Percentiles rank a stretch among this genome's conserved stretches.
Evolutionary conservation across 1,284 basidiomycete genomes (phyloP).

Genomic region (Cystobasidiaceae sp.): DNA sequence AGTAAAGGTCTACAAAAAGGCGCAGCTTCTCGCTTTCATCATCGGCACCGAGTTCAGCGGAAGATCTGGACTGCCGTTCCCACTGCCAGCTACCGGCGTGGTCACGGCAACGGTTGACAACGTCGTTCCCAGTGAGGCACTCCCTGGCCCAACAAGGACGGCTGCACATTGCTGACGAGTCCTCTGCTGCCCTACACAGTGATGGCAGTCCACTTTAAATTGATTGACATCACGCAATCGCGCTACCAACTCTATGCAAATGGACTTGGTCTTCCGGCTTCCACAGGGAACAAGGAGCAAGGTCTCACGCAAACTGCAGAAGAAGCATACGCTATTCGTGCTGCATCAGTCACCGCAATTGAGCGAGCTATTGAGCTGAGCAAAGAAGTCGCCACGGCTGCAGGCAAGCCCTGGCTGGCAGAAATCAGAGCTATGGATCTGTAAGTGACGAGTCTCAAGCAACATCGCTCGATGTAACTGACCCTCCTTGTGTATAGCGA

Average conservation of each 20-base stretch:
- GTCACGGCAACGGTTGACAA: conserved; percentile 79
- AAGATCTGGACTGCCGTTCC: conserved; percentile 46
- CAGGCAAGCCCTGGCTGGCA: conserved; percentile 40
- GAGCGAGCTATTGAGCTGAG: conserved; percentile 61
- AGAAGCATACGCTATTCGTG: conserved; percentile 67
- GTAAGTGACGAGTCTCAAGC: not conserved
- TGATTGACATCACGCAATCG: conserved; percentile 50
- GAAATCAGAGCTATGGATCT: conserved; percentile 26
- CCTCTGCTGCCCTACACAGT: conserved; percentile 37
- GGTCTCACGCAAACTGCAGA: conserved; percentile 59
- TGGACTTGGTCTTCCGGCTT: conserved; percentile 45
- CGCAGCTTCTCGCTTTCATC: conserved; percentile 65
- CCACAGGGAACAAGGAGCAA: conserved; percentile 45
- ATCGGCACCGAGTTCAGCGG: conserved; percentile 65
- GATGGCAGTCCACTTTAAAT: conserved; percentile 8
- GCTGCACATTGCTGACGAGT: conserved; percentile 32
- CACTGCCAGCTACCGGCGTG: conserved; percentile 54
- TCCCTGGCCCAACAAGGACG: no score
- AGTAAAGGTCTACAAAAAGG: conserved; percentile 83
- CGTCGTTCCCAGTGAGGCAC: conserved; percentile 61
- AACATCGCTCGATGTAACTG: no score
- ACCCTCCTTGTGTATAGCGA: not conserved
- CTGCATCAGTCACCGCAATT: conserved; percentile 72
- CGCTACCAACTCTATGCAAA: conserved; percentile 36
- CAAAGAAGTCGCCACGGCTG: conserved; percentile 46